Base-by-base conservation (phyloP, 768 basidiomycete genomes). In the Cystobasidium tubakii region DNA sequence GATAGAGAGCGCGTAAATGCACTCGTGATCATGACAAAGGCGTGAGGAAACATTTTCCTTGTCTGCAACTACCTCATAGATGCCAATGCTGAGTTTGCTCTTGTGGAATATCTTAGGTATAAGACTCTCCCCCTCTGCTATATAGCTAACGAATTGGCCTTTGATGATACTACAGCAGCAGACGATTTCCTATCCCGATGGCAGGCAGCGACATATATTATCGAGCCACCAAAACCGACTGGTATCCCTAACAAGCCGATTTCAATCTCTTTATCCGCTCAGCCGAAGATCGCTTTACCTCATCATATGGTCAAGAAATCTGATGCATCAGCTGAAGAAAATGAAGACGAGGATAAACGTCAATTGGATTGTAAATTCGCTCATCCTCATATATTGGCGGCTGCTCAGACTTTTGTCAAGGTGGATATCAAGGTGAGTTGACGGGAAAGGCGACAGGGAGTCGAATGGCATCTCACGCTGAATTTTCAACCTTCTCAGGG, bases 21-120 rank as follows among this genome's bases (percentile, higher is more conserved):
- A 1, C 81, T 99, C 75, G 86, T 92, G 80, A 87, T 90, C 76
- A 94, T 99, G 83, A 87, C 90, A 34, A 96, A 90, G 86, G 90
- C 91, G 96, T 98, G 78, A 79, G 94, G 86, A 42, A 27, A 6
- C 29, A 62, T 29, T 36, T 73, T 31, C 13, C 7, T 54, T 36
- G 23, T 31, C 54, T 72, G 63, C 17, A 36, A n/a, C n/a, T n/a
- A n/a, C n/a, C n/a, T n/a, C n/a, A n/a, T n/a, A n/a, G n/a, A n/a
- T n/a, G n/a, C n/a, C 62, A 33, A n/a, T 54, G 21, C 62, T 62
- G 39, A 73, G 34, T 39, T n/a, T 29, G 53, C n/a, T 55, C 53
- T 55, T 29, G 21, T 55, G n/a, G n/a, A n/a, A 6, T 7, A 63
- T n/a, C 7, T 17, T 46, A 99, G 96, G 77, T 98, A 98, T 80